Evolutionary conservation across 495 filamentous ascomycete species (phyloP), one percentile per base, ranked within the genome.

Genomic region (Xylaria sp.): DNA sequence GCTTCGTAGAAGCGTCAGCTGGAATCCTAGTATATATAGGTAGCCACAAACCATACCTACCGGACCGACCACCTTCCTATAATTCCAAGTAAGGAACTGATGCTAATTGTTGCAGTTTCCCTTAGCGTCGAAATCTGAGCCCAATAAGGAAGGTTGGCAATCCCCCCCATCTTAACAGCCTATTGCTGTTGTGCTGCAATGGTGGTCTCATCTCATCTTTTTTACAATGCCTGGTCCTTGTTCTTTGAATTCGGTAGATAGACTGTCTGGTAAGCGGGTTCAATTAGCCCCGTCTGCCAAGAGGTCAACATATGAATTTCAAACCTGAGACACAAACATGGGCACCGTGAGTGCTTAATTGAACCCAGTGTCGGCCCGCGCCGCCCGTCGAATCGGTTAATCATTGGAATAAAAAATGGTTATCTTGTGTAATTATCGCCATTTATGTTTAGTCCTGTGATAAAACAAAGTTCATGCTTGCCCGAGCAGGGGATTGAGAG

Each of bases 321-420:
- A 31, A 55, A 55, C 26, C 52, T 31, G 52, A 55, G 14, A 55
- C 52, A 55, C 1, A 55, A 31, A 55, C 26, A 29, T 50, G 5
- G 50, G 15, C 46, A 50, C 57, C 5, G 33, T 59, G 66, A 43
- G 21, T n/a, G n/a, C n/a, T n/a, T n/a, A 1, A 35, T 11, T 44
- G 41, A 48, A 46, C 40, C 40, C 19, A 29, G 41, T 61, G 26
- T 69, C 67, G 67, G 67, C 40, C 67, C 67, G 67, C 67, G 29
- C 67, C 67, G 67, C 55, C 67, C 53, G 53, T 37, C 7, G 19
- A 26, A 33, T 48, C 44, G 8, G 61, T 64, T 61, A n/a, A n/a
- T n/a, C n/a, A n/a, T n/a, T n/a, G n/a, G n/a, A n/a, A n/a, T n/a
- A n/a, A n/a, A n/a, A n/a, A n/a, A n/a, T n/a, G n/a, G n/a, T n/a